Conservation (phyloP, 768 basidiomycete genomes). For the Pleurotus tuoliensis region DNA sequence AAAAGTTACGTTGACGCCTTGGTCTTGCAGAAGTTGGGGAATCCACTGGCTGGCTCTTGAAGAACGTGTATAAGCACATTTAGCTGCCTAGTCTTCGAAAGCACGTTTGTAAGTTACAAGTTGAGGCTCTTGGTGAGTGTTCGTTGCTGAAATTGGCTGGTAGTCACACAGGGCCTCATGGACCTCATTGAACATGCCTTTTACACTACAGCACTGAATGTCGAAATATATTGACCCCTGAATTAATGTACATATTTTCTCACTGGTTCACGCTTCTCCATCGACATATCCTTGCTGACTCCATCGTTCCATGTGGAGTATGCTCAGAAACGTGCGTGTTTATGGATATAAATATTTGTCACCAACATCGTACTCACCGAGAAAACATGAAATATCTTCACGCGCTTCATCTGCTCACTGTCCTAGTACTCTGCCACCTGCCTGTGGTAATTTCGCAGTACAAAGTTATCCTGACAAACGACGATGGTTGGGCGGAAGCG, state of each 20-base stretch:
- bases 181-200: not conserved
- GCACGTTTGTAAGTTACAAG: not conserved
- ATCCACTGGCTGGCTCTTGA: not conserved
- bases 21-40: not conserved
- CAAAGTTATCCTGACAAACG: conserved; percentile 1
- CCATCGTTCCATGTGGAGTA: no score
- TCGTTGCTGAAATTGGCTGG: no score
- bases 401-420: not conserved
- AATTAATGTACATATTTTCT: no score
- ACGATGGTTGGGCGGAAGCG: conserved; percentile 37
- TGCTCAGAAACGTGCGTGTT: no score
- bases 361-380: not conserved
- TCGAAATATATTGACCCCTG: no score
- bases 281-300: no score
- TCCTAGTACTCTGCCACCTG: not conserved
- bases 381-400: not conserved
- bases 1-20: not conserved
- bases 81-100: not conserved
- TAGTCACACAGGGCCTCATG: not conserved
- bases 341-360: no score
- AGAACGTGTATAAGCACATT: not conserved
- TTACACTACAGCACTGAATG: no score
- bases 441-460: not conserved
- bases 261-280: no score
- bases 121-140: no score